A percentile compares a stretch with the other conserved stretches of the same genome.
Conservation (phyloP, 2,329 filamentous ascomycete genomes). For the Botrytis fragariae region DNA sequence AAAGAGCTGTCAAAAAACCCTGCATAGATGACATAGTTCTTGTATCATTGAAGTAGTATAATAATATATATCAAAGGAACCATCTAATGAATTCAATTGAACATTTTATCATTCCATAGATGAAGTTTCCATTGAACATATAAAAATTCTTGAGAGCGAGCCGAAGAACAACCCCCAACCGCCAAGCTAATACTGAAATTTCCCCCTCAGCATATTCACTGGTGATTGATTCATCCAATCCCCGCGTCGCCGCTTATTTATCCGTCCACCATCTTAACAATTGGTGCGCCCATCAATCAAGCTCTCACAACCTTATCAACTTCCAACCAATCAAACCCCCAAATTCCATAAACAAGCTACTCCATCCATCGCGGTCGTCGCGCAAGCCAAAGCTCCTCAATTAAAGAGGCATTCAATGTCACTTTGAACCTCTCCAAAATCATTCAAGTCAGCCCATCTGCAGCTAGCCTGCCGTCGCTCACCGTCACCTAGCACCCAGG, state of each 20-base stretch:
- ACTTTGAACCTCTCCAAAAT: neutral
- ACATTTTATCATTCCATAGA: neutral
- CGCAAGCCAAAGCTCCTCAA: slow-evolving; percentile 17
- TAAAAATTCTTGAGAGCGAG: neutral
- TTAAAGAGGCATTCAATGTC: slow-evolving; percentile 7
- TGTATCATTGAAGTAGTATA: neutral
- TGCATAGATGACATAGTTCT: slow-evolving; percentile 6
- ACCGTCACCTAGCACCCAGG: neutral
- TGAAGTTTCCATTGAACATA: neutral
- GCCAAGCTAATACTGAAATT: neutral
- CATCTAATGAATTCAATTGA: neutral
- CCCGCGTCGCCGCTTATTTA: slow-evolving; percentile 12
- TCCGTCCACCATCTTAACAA: neutral
- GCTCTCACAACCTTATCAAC: slow-evolving; percentile 11
- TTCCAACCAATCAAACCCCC: slow-evolving; percentile 8
- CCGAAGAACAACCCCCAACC: neutral
- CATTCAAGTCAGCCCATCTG: slow-evolving; percentile 1
- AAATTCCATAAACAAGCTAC: slow-evolving; percentile 19
- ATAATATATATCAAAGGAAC: neutral
- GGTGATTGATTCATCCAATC: neutral
- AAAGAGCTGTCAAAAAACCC: neutral
- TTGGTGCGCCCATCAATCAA: slow-evolving; percentile 2
- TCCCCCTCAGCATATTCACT: neutral
- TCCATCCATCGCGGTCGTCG: slow-evolving; percentile 16
- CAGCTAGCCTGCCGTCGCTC: slow-evolving; percentile 4